These are phyloP conservation scores for Rhodomyrtus tomentosa DNA, from an alignment of 345 rosid genomes.

Conservation along the genomic window DNA sequence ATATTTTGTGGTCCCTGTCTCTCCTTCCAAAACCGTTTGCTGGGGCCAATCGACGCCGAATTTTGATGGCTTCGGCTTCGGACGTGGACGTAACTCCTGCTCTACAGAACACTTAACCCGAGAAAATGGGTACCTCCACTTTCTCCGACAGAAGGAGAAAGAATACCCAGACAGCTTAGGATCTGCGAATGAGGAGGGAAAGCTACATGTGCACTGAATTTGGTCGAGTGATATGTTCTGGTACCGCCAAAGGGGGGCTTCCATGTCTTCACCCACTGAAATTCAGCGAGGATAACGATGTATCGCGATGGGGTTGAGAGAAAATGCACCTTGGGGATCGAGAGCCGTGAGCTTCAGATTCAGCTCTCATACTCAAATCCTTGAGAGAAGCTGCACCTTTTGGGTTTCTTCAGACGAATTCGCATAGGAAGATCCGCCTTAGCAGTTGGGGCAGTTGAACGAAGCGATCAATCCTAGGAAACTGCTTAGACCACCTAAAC, in stretches of 20 bases:
- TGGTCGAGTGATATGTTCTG: slow-evolving; percentile 24
- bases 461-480: neutral
- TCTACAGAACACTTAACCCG: slow-evolving; percentile 36
- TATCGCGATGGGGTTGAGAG: neutral
- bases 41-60: slow-evolving; percentile 2
- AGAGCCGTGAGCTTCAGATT: neutral
- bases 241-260: neutral
- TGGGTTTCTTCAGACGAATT: neutral
- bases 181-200: slow-evolving; percentile 11
- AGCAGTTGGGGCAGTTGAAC: slow-evolving; percentile 8
- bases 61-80: slow-evolving; percentile 34
- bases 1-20: slow-evolving; percentile 25
- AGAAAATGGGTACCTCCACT: slow-evolving; percentile 27
- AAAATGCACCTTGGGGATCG: slow-evolving; percentile 4
- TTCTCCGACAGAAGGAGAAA: slow-evolving; percentile 23
- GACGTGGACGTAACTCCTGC: slow-evolving; percentile 42
- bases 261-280: neutral
- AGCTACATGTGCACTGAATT: slow-evolving; percentile 11
- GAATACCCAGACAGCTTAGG: slow-evolving; percentile 24
- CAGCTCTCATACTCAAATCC: slow-evolving; percentile 1
- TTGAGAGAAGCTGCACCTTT: neutral
- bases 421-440: slow-evolving; percentile 42
- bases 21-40: slow-evolving; percentile 3
- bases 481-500: neutral
- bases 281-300: neutral